Percentiles rank a stretch among this genome's conserved stretches.
phyloP scores from a whole-genome alignment of 2,329 filamentous ascomycete genomes.

The Pezicula carpinea region DNA sequence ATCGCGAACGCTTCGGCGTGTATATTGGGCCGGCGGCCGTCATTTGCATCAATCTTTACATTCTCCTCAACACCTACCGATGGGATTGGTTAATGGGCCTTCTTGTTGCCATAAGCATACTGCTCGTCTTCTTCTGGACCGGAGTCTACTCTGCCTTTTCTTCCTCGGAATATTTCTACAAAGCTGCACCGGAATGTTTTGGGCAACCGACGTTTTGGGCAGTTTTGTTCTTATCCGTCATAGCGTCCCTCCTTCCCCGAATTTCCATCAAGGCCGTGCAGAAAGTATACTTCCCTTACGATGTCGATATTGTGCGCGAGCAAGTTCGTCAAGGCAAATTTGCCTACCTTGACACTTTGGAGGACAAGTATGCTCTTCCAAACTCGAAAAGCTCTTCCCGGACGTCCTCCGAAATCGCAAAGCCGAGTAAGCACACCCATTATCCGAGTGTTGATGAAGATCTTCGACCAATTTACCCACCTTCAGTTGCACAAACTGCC shows the following conservation, averaged over 20 bases:
- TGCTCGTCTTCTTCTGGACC: conserved; percentile 95
- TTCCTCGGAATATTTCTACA: conserved; percentile 66
- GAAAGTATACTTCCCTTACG: conserved; percentile 89
- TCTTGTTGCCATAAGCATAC: conserved; percentile 73
- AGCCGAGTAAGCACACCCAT: conserved; percentile 45
- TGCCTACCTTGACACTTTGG: conserved; percentile 52
- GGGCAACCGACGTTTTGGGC: conserved; percentile 83
- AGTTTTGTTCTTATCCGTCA: conserved; percentile 69
- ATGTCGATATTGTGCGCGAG: conserved; percentile 94
- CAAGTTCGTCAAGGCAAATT: conserved; percentile 82
- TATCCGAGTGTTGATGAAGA: conserved; percentile 76
- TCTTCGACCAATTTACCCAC: conserved; percentile 86
- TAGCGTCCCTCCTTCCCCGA: conserved; percentile 80
- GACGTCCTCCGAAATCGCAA: conserved; percentile 53
- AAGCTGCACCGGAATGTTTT: conserved; percentile 74
- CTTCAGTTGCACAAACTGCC: conserved; percentile 73
- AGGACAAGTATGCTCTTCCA: conserved; percentile 12
- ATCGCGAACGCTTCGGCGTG: conserved; percentile 79
- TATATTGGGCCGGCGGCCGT: conserved; percentile 83
- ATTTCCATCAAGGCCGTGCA: conserved; percentile 84
- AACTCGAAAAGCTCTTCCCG: conserved; percentile 46
- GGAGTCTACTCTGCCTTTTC: conserved; percentile 64
- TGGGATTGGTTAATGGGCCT: conserved; percentile 97
- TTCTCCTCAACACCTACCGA: conserved; percentile 91
- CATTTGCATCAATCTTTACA: conserved; percentile 87